phyloP scores from a whole-genome alignment of 768 basidiomycete genomes.

The Candolleomyces efflorescens region DNA sequence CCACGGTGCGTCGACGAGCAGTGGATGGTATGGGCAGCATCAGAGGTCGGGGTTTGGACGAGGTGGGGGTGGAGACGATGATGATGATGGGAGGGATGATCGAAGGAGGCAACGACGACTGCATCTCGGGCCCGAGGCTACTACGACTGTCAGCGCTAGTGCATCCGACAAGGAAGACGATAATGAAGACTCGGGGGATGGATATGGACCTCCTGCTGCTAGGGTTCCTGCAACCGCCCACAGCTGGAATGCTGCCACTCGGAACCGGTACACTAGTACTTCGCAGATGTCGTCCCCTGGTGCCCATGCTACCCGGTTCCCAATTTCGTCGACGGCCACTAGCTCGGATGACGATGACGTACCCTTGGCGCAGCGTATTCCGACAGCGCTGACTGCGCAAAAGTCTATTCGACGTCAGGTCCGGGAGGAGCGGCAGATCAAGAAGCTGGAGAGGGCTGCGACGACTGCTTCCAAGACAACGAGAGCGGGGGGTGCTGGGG shows the following conservation, averaged over 20 bases:
- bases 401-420: slow-evolving; percentile 73
- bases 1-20: not conserved
- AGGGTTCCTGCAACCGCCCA: not conserved
- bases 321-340: slow-evolving; percentile 11
- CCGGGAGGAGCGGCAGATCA: slow-evolving; percentile 59
- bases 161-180: slow-evolving; percentile 33
- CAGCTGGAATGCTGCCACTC: not conserved
- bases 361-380: slow-evolving; percentile 79
- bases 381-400: slow-evolving; percentile 79
- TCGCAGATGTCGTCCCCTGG: not conserved
- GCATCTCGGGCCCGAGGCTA: slow-evolving; percentile 8
- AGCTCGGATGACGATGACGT: slow-evolving; percentile 68
- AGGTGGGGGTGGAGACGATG: slow-evolving; percentile 24
- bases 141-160: not conserved
- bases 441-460: slow-evolving; percentile 41
- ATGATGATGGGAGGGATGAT: slow-evolving; percentile 35
- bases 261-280: not conserved
- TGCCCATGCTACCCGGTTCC: not conserved
- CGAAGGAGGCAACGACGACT: slow-evolving; percentile 26
- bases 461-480: slow-evolving; percentile 15
- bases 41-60: slow-evolving; percentile 12
- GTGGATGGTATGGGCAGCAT: not conserved
- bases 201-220: slow-evolving; percentile 1
- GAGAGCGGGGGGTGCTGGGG: slow-evolving; percentile 2
- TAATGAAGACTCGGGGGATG: slow-evolving; percentile 18